Evolutionary conservation across 1,284 basidiomycete genomes (phyloP), one percentile per base, ranked within the genome.

Genomic region (Exsudoporus floridanus): DNA sequence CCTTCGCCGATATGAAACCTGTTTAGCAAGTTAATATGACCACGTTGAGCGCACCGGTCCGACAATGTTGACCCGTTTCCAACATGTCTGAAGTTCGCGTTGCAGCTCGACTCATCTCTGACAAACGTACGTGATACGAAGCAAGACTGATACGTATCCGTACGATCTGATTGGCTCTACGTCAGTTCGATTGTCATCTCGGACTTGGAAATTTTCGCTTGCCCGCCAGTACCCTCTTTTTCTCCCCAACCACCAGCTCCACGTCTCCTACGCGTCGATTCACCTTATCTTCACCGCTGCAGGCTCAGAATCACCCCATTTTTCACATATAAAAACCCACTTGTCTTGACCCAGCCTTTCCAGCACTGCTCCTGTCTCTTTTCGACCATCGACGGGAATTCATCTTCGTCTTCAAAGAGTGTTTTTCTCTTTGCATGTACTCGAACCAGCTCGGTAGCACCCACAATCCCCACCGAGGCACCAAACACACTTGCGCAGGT

Each of bases 381-480:
- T 8, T 36, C 4, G 21, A 18, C 40, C 27, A 19, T 57, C 25
- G 44, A 45, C 43, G 28, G 30, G n/a, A 44, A 27, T 33, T 5
- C 37, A 10, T 28, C 49, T 43, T 52, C 53, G 40, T 56, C 55
- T 50, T 48, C 56, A 51, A 58, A 53, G 63, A 59, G 61, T 54
- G 46, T 57, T 47, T 67, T 70, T 67, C 71, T 70, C 68, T 66
- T 77, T 90, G 87, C 80, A 91, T 91, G 89, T 92, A 83, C 86
- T 88, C 87, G 56, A 91, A 92, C 83, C 87, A 89, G 71, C 84
- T 91, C 60, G 81, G 83, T 72, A 87, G 84, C 72, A 75, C 80
- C 57, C 88, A 92, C 77, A 91, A 91, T 73, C 79, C 81, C 64
- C 80, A 88, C 75, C 77, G 86, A 81, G 88, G 88, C 74, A 67